phyloP scores from a whole-genome alignment of 2,329 filamentous ascomycete species.

The Capronia coronata region DNA sequence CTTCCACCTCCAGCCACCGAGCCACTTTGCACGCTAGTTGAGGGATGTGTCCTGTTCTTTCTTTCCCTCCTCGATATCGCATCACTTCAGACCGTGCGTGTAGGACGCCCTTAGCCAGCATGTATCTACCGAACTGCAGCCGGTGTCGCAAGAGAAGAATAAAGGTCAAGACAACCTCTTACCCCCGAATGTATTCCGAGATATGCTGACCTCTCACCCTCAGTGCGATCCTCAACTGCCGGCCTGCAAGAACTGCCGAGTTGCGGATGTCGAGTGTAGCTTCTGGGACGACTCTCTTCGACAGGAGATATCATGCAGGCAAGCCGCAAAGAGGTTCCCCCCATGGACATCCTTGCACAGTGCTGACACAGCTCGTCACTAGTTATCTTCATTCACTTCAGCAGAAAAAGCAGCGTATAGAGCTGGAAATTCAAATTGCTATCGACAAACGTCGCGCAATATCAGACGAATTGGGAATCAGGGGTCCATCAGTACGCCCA shows the following conservation, averaged over 20 bases:
- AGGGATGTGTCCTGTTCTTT: too few relatives aligned
- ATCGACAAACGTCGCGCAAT: not conserved
- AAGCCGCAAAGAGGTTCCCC: not conserved
- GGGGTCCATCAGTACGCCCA: not conserved
- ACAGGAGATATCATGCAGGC: slow-evolving; percentile 14
- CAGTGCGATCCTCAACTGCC: slow-evolving; percentile 13
- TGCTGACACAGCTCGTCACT: not conserved
- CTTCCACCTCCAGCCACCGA: too few relatives aligned
- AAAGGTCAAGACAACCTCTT: slow-evolving; percentile 1
- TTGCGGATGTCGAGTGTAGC: slow-evolving; percentile 13
- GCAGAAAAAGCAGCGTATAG: slow-evolving; percentile 8
- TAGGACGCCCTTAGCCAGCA: too few relatives aligned
- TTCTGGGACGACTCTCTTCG: slow-evolving; percentile 13
- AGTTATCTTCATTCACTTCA: slow-evolving; percentile 12
- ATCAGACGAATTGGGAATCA: not conserved
- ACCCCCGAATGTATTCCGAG: too few relatives aligned
- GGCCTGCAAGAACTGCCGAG: slow-evolving; percentile 13
- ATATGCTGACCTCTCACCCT: not conserved
- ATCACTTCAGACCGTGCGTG: too few relatives aligned
- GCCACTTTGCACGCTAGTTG: too few relatives aligned
- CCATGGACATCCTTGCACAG: not conserved
- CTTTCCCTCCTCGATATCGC: too few relatives aligned
- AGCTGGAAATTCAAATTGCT: slow-evolving; percentile 4
- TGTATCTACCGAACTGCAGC: slow-evolving; percentile 9
- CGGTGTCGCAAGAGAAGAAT: slow-evolving; percentile 15